Evolutionary conservation across 768 basidiomycete species (phyloP), one percentile per base, ranked within the genome.

Genomic region (Chalciporus piperatus): DNA sequence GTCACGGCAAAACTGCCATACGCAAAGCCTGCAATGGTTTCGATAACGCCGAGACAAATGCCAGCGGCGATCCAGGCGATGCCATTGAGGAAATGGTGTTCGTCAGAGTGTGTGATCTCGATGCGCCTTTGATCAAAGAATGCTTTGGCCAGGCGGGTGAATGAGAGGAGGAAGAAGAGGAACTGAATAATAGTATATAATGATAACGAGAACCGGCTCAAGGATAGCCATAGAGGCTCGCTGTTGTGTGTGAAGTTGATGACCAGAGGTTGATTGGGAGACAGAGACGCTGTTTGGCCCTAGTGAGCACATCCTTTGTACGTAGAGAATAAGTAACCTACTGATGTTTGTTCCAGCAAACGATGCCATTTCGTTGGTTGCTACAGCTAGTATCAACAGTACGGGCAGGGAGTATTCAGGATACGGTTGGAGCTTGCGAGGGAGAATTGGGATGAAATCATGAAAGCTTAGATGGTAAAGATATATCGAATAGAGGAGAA

Each of bases 61-160:
- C 80, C 86, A 0, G 61, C 70, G n/a, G 76, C 70, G 41, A 89
- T 73, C 87, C 87, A 91, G 16, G 73, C 80, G 10, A 80, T 76
- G 10, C 89, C 89, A 51, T 74, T 77, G 57, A 84, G 71, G 17
- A 80, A 65, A 20, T 72, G 65, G n/a, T 54, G 56, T 62, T 82
- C 78, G 51, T 79, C 76, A 41, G 70, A 70, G 11, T 68, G 68
- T 7, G 72, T 61, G 1, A 67, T 64, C 52, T 85, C 81, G 45
- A 84, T 79, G 7, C 69, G 69, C 16, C 78, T 78, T 60, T 81
- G 79, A 47, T 78, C 71, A 10, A 80, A 33, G 43, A 83, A 59
- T 22, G 76, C 79, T 23, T 65, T 74, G 28, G 74, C 60, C 23
- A 90, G 71, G 20, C 84, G 83, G 58, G 77, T 76, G 66, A 84